Conservation (phyloP, 176 grass and related monocot genomes). For the Eremochloa ophiuroides region DNA sequence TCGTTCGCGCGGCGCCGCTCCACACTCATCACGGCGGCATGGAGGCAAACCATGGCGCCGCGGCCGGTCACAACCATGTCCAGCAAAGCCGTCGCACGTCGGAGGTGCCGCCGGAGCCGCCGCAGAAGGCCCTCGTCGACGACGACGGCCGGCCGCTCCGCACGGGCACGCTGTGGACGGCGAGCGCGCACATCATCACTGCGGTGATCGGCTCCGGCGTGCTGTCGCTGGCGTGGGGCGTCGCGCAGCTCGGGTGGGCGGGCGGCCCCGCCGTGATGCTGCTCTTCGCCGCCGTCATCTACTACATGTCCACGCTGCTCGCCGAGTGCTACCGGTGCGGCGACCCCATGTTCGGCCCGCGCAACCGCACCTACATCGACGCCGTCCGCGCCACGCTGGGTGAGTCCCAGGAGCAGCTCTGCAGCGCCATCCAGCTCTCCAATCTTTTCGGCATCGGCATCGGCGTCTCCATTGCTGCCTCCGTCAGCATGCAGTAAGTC, state of each 20-base stretch:
- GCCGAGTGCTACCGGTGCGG: conserved; percentile 85
- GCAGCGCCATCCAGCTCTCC: conserved; percentile 26
- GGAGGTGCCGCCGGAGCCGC: neutral
- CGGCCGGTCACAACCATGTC: neutral
- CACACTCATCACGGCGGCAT: too few species aligned
- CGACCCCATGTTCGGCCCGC: conserved; percentile 46
- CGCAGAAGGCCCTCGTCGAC: neutral
- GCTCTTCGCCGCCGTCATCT: conserved; percentile 71
- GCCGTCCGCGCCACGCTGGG: conserved; percentile 61
- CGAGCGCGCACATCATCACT: conserved; percentile 91
- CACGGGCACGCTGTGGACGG: conserved; percentile 84
- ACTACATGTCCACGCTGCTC: conserved; percentile 73
- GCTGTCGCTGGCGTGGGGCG: conserved; percentile 80
- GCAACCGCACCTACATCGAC: conserved; percentile 81
- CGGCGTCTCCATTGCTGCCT: conserved; percentile 22
- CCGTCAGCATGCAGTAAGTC: conserved; percentile 28
- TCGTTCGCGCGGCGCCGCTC: too few species aligned
- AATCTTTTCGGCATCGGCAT: conserved; percentile 30
- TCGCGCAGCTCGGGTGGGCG: conserved; percentile 84
- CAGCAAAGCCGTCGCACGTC: neutral
- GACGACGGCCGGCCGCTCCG: conserved; percentile 52
- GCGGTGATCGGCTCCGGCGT: conserved; percentile 91
- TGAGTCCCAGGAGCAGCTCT: conserved; percentile 25
- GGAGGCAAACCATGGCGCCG: neutral
- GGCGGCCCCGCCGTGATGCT: conserved; percentile 61